phyloP scores from a whole-genome alignment of 495 filamentous ascomycete species.

The Paragyromitra xinjiangensis region DNA sequence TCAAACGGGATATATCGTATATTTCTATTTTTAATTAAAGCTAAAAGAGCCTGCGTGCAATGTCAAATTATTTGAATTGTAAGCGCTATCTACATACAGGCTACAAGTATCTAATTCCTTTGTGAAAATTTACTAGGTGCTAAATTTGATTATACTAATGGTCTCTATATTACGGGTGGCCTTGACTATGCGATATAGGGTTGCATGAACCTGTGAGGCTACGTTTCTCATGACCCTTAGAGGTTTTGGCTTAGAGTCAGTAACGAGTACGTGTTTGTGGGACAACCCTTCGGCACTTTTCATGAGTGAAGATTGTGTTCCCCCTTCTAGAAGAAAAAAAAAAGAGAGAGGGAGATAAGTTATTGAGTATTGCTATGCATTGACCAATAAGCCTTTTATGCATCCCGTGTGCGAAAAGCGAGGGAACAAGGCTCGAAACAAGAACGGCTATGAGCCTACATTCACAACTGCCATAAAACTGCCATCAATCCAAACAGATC shows the following conservation, averaged over 20 bases:
- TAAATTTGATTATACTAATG: not conserved
- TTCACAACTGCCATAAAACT: not conserved
- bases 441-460: not conserved
- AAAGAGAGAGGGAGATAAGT: not conserved
- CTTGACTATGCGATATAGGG: not conserved
- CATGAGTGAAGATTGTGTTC: not conserved
- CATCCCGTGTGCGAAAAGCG: not conserved
- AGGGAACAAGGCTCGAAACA: conserved; percentile 7
- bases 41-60: not conserved
- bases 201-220: not conserved
- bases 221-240: not conserved
- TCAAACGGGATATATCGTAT: not conserved
- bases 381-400: not conserved
- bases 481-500: not conserved
- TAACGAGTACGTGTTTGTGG: not conserved
- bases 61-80: not conserved
- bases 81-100: not conserved
- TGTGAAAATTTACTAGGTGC: not conserved
- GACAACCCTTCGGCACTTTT: not conserved
- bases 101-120: not conserved
- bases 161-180: not conserved
- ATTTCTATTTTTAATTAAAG: not conserved
- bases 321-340: not conserved
- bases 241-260: not conserved
- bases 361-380: not conserved